A percentile compares a stretch with the other conserved stretches of the same genome.
phyloP scores from a whole-genome alignment of 352 stramenopile genomes.

The Phytopythium mirpurense region DNA sequence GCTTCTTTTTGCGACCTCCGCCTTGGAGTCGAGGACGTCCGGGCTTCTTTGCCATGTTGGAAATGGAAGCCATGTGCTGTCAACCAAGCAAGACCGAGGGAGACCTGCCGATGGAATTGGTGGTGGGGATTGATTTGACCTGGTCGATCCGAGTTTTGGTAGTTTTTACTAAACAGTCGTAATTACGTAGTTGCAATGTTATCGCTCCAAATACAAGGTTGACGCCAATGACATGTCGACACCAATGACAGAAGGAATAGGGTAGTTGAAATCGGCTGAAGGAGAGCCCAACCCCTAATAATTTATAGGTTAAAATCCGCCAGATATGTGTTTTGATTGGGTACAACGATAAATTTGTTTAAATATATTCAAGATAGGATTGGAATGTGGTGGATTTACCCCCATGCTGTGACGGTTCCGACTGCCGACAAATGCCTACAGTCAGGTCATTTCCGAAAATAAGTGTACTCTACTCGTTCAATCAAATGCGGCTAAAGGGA shows the following conservation, averaged over 20 bases:
- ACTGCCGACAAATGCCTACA: no score
- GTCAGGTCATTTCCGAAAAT: no score
- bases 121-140: background rate
- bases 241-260: background rate
- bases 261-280: no score
- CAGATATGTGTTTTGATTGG: no score
- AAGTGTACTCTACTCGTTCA: no score
- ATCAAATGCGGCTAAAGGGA: no score
- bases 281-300: no score
- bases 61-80: background rate
- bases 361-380: no score
- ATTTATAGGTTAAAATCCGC: no score
- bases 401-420: background rate
- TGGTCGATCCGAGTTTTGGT: background rate
- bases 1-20: background rate
- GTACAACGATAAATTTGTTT: no score
- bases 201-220: background rate
- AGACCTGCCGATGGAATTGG: no score
- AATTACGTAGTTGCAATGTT: background rate
- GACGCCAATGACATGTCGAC: background rate
- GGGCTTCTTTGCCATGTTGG: background rate
- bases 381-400: no score
- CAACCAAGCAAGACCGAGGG: background rate
- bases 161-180: background rate
- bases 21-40: background rate